Percentiles rank a stretch among this genome's conserved stretches.
Evolutionary conservation across 1,284 basidiomycete species (phyloP).

Genomic region (Ceratobasidium sp.): DNA sequence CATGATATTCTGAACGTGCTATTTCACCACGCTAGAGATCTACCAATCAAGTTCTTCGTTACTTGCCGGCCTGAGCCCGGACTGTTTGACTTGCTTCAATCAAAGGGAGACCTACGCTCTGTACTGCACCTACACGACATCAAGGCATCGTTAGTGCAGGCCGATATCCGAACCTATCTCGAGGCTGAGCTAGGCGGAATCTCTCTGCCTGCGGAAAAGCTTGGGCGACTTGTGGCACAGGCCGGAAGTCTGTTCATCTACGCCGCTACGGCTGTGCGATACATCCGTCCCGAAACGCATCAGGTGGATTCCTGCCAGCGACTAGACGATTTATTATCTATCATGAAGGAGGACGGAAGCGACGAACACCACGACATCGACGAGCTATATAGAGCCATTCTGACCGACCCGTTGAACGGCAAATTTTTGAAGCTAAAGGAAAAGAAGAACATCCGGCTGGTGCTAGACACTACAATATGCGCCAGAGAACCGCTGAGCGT

Average conservation of each 20-base stretch:
- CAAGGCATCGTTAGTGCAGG: slow-evolving; percentile 22
- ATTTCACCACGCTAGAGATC: not conserved
- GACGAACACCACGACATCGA: slow-evolving; percentile 14
- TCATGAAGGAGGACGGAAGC: not conserved
- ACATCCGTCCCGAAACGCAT: not conserved
- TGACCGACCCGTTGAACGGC: not conserved
- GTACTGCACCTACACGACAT: slow-evolving; percentile 15
- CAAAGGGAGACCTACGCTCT: not conserved
- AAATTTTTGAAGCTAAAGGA: not conserved
- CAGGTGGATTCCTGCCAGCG: not conserved
- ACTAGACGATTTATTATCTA: not conserved
- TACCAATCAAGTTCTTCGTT: slow-evolving; percentile 26
- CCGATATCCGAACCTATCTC: slow-evolving; percentile 35
- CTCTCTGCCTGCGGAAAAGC: not conserved
- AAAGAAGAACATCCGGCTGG: not conserved
- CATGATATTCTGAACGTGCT: not conserved
- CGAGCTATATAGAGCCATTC: slow-evolving; percentile 4
- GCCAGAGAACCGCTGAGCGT: slow-evolving; percentile 19
- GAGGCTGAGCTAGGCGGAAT: not conserved
- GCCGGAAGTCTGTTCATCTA: slow-evolving; percentile 29
- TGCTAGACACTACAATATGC: slow-evolving; percentile 11
- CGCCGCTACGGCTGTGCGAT: slow-evolving; percentile 26
- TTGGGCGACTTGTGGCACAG: not conserved
- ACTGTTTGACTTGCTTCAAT: not conserved
- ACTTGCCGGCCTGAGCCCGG: slow-evolving; percentile 29